Evolutionary conservation across 1,284 basidiomycete genomes (phyloP).

Genomic region (Trichosporon sp.): DNA sequence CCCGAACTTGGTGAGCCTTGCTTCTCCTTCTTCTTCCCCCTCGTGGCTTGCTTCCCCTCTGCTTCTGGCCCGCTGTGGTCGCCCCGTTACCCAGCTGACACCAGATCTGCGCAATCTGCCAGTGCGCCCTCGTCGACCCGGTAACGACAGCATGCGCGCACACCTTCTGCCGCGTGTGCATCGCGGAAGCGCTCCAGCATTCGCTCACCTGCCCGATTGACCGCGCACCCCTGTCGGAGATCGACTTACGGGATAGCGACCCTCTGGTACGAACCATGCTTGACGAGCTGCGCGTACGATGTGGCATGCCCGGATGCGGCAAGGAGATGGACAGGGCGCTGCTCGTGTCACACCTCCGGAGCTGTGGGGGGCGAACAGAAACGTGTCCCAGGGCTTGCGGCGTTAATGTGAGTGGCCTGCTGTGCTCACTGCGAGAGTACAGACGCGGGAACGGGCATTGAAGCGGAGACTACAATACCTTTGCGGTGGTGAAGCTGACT

Average conservation of each 20-base stretch:
- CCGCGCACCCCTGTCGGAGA: constrained; percentile 57
- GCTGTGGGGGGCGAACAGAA: constrained; percentile 61
- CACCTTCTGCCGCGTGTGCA: constrained; percentile 76
- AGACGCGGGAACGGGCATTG: too few species aligned
- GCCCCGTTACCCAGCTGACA: not conserved
- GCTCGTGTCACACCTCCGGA: constrained; percentile 61
- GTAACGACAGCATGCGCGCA: constrained; percentile 66
- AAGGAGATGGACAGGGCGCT: constrained; percentile 66
- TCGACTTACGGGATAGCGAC: constrained; percentile 25
- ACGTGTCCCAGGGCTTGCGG: constrained; percentile 52
- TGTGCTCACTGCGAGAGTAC: too few species aligned
- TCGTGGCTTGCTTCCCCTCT: too few species aligned
- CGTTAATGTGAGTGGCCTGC: constrained; percentile 52
- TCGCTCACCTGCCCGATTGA: constrained; percentile 69
- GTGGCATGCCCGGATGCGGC: constrained; percentile 56
- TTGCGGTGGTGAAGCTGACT: too few species aligned
- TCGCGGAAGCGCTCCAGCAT: constrained; percentile 58
- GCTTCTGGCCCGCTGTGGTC: not conserved
- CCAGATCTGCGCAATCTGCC: constrained; percentile 77
- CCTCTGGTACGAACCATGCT: constrained; percentile 55
- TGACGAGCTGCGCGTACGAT: constrained; percentile 73
- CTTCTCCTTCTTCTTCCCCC: too few species aligned
- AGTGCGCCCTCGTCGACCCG: constrained; percentile 72
- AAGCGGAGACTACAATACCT: too few species aligned
- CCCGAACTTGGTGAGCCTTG: constrained; percentile 39